Evolutionary conservation across 2,329 filamentous ascomycete genomes (phyloP).

Genomic region (Rasamsonia emersonii): DNA sequence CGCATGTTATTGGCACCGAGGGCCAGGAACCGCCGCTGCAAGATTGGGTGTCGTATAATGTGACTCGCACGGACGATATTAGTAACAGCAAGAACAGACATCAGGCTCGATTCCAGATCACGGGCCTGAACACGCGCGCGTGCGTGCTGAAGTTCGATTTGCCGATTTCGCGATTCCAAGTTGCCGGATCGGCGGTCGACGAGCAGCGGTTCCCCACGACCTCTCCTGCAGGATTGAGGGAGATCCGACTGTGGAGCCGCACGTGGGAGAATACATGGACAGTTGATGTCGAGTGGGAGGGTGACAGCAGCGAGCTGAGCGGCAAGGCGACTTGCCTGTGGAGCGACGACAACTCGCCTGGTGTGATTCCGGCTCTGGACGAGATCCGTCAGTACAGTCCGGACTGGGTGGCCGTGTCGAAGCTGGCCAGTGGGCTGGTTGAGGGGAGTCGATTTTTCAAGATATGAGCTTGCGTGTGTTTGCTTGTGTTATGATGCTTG

Average conservation of each 20-base stretch:
- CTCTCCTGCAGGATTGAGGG: slow-evolving; percentile 45
- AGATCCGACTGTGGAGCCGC: slow-evolving; percentile 73
- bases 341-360: slow-evolving; percentile 70
- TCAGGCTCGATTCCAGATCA: slow-evolving; percentile 55
- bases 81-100: slow-evolving; percentile 12
- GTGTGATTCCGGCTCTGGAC: slow-evolving; percentile 71
- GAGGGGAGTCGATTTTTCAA: slow-evolving; percentile 66
- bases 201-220: slow-evolving; percentile 59
- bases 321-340: slow-evolving; percentile 71
- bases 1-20: slow-evolving; percentile 47
- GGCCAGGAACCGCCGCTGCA: slow-evolving; percentile 32
- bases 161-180: slow-evolving; percentile 56
- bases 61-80: slow-evolving; percentile 38
- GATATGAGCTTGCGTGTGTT: slow-evolving; percentile 28
- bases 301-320: slow-evolving; percentile 37
- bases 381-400: slow-evolving; percentile 71
- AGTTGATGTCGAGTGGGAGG: slow-evolving; percentile 59
- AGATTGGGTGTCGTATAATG: slow-evolving; percentile 61
- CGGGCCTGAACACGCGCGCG: slow-evolving; percentile 65
- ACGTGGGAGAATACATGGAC: slow-evolving; percentile 70
- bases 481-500: slow-evolving; percentile 1
- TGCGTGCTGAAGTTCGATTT: slow-evolving; percentile 66
- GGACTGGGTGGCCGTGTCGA: slow-evolving; percentile 68
- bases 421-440: slow-evolving; percentile 68
- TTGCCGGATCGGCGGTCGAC: slow-evolving; percentile 52